A percentile compares a stretch with the other conserved stretches of the same genome.
Evolutionary conservation across 2,329 filamentous ascomycete genomes (phyloP).

Genomic region (Colletotrichum gigasporum): DNA sequence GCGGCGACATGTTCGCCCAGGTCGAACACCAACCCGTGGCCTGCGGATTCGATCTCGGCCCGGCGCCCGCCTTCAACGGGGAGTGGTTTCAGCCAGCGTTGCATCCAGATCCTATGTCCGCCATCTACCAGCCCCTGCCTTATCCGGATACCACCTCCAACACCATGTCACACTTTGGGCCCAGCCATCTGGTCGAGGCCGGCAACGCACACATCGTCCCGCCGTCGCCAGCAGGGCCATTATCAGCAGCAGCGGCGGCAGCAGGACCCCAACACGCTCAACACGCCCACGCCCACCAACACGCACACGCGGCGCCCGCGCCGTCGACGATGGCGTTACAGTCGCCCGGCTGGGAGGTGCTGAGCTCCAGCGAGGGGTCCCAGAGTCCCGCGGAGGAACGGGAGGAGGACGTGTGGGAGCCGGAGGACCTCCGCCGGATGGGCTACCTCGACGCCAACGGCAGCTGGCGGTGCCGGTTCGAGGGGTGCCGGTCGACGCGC

Average conservation of each 20-base stretch:
- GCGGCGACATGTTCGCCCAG: background rate
- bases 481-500: conserved; percentile 20
- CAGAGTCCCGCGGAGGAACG: background rate
- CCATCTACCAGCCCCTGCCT: background rate
- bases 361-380: background rate
- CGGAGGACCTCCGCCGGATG: conserved; percentile 13
- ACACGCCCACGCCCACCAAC: too few species aligned
- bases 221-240: background rate
- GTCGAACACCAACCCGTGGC: background rate
- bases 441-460: conserved; percentile 24
- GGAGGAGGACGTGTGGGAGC: conserved; percentile 5
- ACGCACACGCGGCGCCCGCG: background rate
- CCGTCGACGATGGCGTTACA: background rate
- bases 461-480: conserved; percentile 25
- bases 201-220: background rate
- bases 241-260: too few species aligned
- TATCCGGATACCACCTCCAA: background rate
- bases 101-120: background rate
- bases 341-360: background rate
- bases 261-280: too few species aligned
- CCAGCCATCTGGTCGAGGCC: conserved; percentile 1
- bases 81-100: conserved; percentile 11
- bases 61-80: background rate
- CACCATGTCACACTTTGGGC: background rate
- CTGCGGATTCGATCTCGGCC: background rate